Percentiles rank a stretch among this genome's conserved stretches.
Evolutionary conservation across 73 alveolate genomes (phyloP).

Genomic region (Blepharisma stoltei): DNA sequence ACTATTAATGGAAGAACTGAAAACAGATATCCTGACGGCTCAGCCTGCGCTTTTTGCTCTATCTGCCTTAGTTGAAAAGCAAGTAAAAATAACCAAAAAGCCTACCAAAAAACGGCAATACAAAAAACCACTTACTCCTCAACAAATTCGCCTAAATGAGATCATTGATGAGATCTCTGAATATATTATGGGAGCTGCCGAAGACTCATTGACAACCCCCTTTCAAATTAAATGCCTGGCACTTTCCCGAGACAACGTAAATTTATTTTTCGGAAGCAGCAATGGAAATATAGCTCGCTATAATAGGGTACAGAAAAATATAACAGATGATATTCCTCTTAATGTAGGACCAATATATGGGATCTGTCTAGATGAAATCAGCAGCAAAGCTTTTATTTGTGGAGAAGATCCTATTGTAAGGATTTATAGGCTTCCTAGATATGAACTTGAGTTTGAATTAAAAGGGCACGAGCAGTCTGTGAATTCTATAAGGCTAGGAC

Average conservation of each 20-base stretch:
- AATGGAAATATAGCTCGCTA: slow-evolving; percentile 21
- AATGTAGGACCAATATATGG: background rate
- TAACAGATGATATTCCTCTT: slow-evolving; percentile 15
- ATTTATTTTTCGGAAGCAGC: background rate
- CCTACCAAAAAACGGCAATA: background rate
- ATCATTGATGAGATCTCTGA: background rate
- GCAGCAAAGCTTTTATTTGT: background rate
- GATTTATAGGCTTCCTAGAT: slow-evolving; percentile 23
- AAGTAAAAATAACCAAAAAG: background rate
- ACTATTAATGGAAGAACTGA: too few relatives aligned
- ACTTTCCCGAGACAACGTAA: background rate
- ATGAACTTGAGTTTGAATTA: background rate
- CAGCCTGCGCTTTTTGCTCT: too few relatives aligned
- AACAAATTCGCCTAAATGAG: background rate
- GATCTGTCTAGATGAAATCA: slow-evolving; percentile 3
- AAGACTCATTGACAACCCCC: slow-evolving; percentile 1
- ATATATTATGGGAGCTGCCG: background rate
- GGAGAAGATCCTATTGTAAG: slow-evolving; percentile 17
- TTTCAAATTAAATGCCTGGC: background rate
- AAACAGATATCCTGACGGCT: too few relatives aligned
- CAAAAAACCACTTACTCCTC: slow-evolving; percentile 1
- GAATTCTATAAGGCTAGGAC: background rate
- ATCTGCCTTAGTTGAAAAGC: too few relatives aligned
- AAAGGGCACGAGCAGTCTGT: background rate
- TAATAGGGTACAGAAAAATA: background rate